Conservation (phyloP, 2,329 filamentous ascomycete genomes). For the Neurospora sp. region DNA sequence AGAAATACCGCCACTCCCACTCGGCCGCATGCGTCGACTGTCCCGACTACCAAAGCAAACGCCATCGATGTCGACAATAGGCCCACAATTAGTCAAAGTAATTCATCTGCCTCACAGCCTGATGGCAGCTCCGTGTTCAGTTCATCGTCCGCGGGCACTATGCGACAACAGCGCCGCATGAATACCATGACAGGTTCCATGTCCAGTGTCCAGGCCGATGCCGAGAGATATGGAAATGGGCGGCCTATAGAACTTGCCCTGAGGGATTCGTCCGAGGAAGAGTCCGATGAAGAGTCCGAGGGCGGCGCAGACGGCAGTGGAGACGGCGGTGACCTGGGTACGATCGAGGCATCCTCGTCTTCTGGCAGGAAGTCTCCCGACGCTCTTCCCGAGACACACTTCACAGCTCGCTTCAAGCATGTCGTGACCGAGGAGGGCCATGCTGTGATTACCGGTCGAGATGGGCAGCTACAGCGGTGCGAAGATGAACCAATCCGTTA, state of each 20-base stretch:
- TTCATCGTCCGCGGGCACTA: background rate
- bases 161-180: conserved; percentile 20
- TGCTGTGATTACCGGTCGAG: conserved; percentile 70
- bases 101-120: conserved; percentile 4
- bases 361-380: conserved; percentile 7
- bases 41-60: background rate
- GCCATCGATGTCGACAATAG: background rate
- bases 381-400: conserved; percentile 31
- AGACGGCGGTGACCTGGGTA: conserved; percentile 1
- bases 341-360: conserved; percentile 4
- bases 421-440: conserved; percentile 68
- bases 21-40: background rate
- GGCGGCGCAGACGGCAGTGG: background rate
- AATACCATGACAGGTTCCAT: conserved; percentile 29
- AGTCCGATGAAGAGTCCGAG: conserved; percentile 16
- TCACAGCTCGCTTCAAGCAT: conserved; percentile 72
- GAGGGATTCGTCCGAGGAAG: conserved; percentile 17
- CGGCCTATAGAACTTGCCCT: conserved; percentile 22
- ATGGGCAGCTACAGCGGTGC: conserved; percentile 65
- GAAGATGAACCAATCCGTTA: conserved; percentile 77
- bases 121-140: background rate
- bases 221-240: conserved; percentile 28
- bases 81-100: background rate
- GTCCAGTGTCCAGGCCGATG: conserved; percentile 37
- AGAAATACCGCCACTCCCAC: background rate